Conservation (phyloP, 306 rosid genomes). For the Medicago arabica region DNA sequence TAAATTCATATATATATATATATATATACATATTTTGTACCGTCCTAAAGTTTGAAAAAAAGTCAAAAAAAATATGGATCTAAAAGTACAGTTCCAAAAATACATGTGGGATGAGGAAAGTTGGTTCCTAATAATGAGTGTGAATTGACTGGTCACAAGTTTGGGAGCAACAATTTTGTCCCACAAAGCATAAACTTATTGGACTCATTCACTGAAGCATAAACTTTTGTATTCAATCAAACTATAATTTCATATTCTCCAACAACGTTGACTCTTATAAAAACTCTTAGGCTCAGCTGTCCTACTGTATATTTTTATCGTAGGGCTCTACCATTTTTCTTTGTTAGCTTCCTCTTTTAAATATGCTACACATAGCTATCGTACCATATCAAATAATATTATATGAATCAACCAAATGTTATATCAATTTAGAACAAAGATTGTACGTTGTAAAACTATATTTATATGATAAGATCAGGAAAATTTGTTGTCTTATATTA, state of each 20-base stretch:
- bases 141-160: neutral
- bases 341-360: slow-evolving; percentile 14
- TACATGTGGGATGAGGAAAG: neutral
- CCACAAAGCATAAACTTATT: neutral
- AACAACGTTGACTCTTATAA: slow-evolving; percentile 3
- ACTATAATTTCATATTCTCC: neutral
- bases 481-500: neutral
- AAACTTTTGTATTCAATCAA: neutral
- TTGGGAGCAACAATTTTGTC: neutral
- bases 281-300: slow-evolving; percentile 25
- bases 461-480: slow-evolving; percentile 14
- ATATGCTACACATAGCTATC: slow-evolving; percentile 24
- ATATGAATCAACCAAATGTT: neutral
- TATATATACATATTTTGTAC: no score
- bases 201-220: neutral
- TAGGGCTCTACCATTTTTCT: neutral
- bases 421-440: slow-evolving; percentile 21
- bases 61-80: no score
- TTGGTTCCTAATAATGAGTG: neutral
- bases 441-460: slow-evolving; percentile 14
- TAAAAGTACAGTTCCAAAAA: neutral
- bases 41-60: no score
- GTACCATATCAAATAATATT: slow-evolving; percentile 2
- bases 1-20: no score
- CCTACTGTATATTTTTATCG: slow-evolving; percentile 26